Base-by-base conservation (phyloP, 2,329 filamentous ascomycete species). In the Diaporthe caulivora region DNA sequence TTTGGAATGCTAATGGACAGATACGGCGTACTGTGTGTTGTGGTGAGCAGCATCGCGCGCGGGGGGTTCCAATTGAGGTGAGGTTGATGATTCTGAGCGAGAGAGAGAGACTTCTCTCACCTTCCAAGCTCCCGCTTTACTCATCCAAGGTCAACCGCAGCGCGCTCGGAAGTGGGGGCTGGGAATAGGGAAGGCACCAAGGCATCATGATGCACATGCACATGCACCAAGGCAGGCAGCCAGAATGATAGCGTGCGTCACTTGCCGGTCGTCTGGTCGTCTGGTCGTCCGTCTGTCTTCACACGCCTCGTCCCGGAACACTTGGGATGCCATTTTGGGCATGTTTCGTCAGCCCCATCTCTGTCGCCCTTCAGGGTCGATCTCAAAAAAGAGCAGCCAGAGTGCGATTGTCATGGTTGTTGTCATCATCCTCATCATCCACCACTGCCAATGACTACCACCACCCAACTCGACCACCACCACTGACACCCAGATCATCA, bases 291-390 rank as follows among this genome's bases (percentile, higher is more conserved):
- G n/a, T n/a, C n/a, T n/a, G 34, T 24, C 11, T 31, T 29, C 21
- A 3, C 42, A 9, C 40, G 15, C 31, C 26, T 49, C 15, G 42
- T 47, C 58, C 47, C 11, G 54, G 26, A 24, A 11, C 26, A 31
- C 42, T 64, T 42, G 42, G 11, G 26, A 18, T 64, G 40, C 58
- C 60, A 51, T 65, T 65, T 65, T 65, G 29, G 60, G 60, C 34
- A 65, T 47, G 60, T n/a, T 49, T 65, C 60, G 60, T 65, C 44
- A 65, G 60, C 44, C 49, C 24, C 21, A 51, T 31, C 62, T 51
- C 62, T 40, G 13, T 31, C 2, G 18, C 31, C 26, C 60, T 17
- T 49, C 29, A 24, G 42, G 60, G 44, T 65, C 60, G 42, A 64
- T 64, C 44, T 51, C 44, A 65, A 37, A 17, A 17, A 21, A 37